Evolutionary conservation across 208 protist species (phyloP).

Genomic region (Leishmania guyanensis): DNA sequence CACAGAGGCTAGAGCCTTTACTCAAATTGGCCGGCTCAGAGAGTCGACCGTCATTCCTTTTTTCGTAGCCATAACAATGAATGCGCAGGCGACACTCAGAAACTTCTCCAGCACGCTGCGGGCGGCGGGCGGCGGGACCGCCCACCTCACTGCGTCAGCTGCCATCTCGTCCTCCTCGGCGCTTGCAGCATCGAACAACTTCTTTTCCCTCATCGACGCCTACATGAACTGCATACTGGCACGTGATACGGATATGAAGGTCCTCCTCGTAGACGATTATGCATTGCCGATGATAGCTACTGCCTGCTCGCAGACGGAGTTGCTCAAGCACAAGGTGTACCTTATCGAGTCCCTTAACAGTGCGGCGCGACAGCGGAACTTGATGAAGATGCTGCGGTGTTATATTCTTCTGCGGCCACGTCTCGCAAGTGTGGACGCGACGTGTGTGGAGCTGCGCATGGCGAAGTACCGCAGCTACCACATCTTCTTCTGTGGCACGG

Average conservation of each 20-base stretch:
- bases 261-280: slow-evolving; percentile 95
- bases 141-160: neutral
- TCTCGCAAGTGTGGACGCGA: slow-evolving; percentile 77
- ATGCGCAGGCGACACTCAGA: slow-evolving; percentile 23
- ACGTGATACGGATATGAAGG: slow-evolving; percentile 90
- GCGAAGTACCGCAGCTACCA: slow-evolving; percentile 86
- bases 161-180: slow-evolving; percentile 8
- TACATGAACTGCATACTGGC: slow-evolving; percentile 76
- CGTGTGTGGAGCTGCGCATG: slow-evolving; percentile 87
- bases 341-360: slow-evolving; percentile 93
- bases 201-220: slow-evolving; percentile 56
- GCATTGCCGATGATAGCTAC: slow-evolving; percentile 95
- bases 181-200: slow-evolving; percentile 23
- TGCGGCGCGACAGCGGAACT: slow-evolving; percentile 56
- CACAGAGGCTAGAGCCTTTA: neutral
- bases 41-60: neutral
- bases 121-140: slow-evolving; percentile 2
- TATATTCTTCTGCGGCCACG: slow-evolving; percentile 94
- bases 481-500: slow-evolving; percentile 93
- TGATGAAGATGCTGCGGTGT: slow-evolving; percentile 94
- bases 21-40: neutral
- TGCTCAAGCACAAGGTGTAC: slow-evolving; percentile 97
- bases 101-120: slow-evolving; percentile 30
- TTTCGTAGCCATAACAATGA: slow-evolving; percentile 8
- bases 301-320: slow-evolving; percentile 93